A percentile compares a stretch with the other conserved stretches of the same genome.
These are phyloP conservation scores for Pleurotus platypus DNA, from an alignment of 768 basidiomycete genomes.

Conservation along the genomic window DNA sequence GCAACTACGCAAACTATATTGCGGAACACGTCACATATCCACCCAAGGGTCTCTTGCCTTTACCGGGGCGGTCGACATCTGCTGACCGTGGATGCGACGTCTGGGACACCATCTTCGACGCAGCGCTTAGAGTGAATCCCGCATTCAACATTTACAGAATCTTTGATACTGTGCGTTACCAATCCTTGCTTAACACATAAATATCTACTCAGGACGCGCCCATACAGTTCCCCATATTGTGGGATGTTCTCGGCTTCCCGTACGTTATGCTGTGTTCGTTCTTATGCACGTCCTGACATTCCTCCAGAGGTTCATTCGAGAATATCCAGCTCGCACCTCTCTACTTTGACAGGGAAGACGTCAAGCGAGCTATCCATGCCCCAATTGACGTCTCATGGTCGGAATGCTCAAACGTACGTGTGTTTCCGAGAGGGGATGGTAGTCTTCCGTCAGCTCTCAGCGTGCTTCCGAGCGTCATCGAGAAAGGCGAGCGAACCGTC, in stretches of 20 bases:
- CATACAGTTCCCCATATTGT: conserved; percentile 52
- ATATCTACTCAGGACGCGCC: conserved; percentile 11
- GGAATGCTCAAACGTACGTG: conserved; percentile 57
- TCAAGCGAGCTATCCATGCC: conserved; percentile 70
- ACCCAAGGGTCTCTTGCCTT: conserved; percentile 60
- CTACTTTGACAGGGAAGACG: conserved; percentile 68
- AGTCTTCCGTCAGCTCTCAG: conserved; percentile 61
- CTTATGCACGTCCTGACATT: background rate
- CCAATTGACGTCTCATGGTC: conserved; percentile 57
- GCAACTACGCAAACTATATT: conserved; percentile 62
- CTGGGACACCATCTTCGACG: conserved; percentile 64
- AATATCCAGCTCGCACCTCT: conserved; percentile 54
- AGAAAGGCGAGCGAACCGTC: conserved; percentile 65
- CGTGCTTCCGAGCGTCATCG: conserved; percentile 72
- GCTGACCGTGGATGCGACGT: conserved; percentile 56
- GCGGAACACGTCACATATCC: conserved; percentile 65
- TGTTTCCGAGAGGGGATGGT: conserved; percentile 59
- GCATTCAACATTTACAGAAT: conserved; percentile 78
- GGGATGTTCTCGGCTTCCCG: conserved; percentile 86
- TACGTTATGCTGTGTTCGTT: conserved; percentile 23
- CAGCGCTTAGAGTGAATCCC: conserved; percentile 61
- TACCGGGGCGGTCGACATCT: conserved; percentile 54
- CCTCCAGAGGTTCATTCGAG: conserved; percentile 48
- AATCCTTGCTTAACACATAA: background rate
- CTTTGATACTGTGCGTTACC: conserved; percentile 53